Base-by-base conservation (phyloP, 352 stramenopile genomes). In the Peronospora tabacina region DNA sequence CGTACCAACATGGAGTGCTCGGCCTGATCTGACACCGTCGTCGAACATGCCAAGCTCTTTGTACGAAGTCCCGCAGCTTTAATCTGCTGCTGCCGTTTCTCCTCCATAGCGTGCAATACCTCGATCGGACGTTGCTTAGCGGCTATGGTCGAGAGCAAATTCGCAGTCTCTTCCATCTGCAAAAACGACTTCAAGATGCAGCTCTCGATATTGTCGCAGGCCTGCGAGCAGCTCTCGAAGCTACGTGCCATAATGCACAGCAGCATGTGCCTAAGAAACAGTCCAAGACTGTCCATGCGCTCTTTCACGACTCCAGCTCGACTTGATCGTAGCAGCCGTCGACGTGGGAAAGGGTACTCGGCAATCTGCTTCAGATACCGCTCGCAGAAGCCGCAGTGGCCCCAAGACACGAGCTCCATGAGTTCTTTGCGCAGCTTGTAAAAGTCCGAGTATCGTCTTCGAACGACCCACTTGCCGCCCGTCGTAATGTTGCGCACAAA, bases 381-480 rank as follows among this genome's bases (percentile, higher is more conserved):
- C 34, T 79, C 66, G 52, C 82, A 92, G 44, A 62, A 72, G 30
- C 58, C 34, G 63, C 82, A 92, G 63, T 92, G 82, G 32, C 68
- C 71, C 72, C 75, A 88, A 9, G 72, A 86, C 28, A 92, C 72
- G 52, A 88, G 58, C 53, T 86, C 79, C 44, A 90, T 77, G 43
- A 92, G 74, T 61, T 92, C 69, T 52, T 89, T 87, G 35, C 82
- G 75, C 15, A 92, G 66, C 58, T 87, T 75, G 62, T 76, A 92
- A 48, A 92, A 92, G 60, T 92, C 78, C 44, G 78, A 90, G 57
- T 92, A 92, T n/a, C 82, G 70, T 12, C 82, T 80, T 28, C 75
- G 57, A 34, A 84, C 82, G 29, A 89, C 75, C 37, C 75, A 85
- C 53, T 92, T 92, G 56, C 64, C 65, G 52, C 77, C 72, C 20